Percentiles rank a stretch among this genome's conserved stretches.
phyloP scores from a whole-genome alignment of 139 green algal genomes.

The Eudorina sp. region DNA sequence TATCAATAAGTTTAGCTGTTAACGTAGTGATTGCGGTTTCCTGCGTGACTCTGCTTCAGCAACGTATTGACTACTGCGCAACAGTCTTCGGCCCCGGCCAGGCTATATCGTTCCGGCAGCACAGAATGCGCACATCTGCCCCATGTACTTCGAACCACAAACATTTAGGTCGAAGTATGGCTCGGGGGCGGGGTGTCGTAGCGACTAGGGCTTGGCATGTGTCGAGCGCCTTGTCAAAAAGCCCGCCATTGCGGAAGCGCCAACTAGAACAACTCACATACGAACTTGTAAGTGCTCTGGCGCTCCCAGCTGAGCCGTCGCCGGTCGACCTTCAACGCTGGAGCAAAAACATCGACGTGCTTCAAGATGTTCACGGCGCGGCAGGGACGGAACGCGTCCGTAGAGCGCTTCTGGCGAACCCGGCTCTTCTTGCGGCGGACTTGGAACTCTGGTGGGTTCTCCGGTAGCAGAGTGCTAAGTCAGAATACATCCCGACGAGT shows the following conservation, averaged over 20 bases:
- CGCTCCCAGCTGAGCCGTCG: neutral
- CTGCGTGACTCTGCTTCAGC: no score
- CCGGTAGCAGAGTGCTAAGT: no score
- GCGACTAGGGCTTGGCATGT: conserved; percentile 6
- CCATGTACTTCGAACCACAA: no score
- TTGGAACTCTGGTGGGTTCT: conserved; percentile 21
- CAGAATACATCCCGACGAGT: no score
- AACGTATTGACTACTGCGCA: no score
- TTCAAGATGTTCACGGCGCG: neutral
- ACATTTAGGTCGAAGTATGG: no score
- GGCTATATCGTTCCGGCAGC: no score
- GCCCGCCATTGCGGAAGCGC: neutral
- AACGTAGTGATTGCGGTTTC: no score
- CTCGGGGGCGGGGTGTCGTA: neutral
- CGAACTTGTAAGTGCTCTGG: neutral
- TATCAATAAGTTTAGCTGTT: no score
- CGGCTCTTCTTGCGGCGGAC: neutral
- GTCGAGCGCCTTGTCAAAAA: neutral
- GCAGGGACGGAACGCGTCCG: conserved; percentile 1
- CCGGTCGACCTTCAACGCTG: neutral
- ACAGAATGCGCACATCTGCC: no score
- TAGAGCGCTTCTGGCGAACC: neutral
- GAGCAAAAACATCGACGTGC: neutral
- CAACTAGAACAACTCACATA: conserved; percentile 19
- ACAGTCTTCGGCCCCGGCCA: no score